phyloP scores from a whole-genome alignment of 805 yeast genomes.

The Teunomyces tritomae region DNA sequence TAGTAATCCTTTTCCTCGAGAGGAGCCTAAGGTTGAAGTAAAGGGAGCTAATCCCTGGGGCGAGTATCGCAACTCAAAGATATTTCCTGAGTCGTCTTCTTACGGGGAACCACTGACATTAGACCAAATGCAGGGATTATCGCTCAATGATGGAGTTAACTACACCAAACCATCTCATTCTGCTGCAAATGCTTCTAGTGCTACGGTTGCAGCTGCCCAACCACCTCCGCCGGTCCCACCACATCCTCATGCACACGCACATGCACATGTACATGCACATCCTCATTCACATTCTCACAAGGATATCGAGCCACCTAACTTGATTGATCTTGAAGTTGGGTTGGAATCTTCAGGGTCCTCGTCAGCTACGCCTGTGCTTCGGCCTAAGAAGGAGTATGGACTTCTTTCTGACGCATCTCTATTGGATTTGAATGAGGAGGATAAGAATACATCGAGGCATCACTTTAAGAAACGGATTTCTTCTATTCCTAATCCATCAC shows the following conservation, averaged over 20 bases:
- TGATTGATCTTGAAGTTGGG: constrained; percentile 37
- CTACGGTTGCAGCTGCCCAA: no score
- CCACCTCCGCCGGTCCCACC: neutral
- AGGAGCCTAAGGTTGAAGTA: constrained; percentile 5
- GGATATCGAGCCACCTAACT: constrained; percentile 16
- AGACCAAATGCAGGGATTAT: constrained; percentile 5
- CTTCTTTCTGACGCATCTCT: constrained; percentile 17
- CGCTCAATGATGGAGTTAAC: constrained; percentile 3
- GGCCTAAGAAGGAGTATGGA: constrained; percentile 11
- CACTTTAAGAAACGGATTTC: constrained; percentile 33
- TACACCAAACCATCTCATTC: neutral
- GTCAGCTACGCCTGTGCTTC: constrained; percentile 15
- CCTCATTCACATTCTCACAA: neutral
- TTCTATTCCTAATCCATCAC: constrained; percentile 26
- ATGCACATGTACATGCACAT: neutral
- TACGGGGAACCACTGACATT: neutral
- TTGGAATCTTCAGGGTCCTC: constrained; percentile 24
- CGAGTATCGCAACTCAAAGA: constrained; percentile 17
- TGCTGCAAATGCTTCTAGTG: no score
- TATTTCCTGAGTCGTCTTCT: neutral
- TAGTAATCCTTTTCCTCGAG: constrained; percentile 8
- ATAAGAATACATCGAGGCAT: constrained; percentile 12
- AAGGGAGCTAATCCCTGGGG: constrained; percentile 36
- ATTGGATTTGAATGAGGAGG: constrained; percentile 27
- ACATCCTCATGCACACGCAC: neutral